phyloP scores from a whole-genome alignment of 352 stramenopile species.

The Phytophthora sp. region DNA sequence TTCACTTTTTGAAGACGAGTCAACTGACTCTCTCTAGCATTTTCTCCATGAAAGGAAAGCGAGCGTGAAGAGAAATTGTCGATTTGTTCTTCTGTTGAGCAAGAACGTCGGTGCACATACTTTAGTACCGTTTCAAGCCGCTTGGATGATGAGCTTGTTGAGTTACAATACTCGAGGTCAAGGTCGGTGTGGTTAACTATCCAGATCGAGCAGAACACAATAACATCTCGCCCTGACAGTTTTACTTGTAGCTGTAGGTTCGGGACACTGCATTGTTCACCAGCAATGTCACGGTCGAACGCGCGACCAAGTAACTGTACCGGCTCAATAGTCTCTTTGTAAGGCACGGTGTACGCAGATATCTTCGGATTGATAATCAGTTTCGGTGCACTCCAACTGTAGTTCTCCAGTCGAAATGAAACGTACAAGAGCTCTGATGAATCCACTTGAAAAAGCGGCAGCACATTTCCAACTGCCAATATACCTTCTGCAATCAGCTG shows the following conservation, averaged over 20 bases:
- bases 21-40: conserved; percentile 51
- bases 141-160: conserved; percentile 74
- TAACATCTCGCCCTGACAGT: conserved; percentile 73
- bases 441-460: conserved; percentile 88
- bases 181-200: conserved; percentile 89
- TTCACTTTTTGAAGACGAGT: conserved; percentile 81
- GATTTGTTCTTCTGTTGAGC: conserved; percentile 49
- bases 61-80: conserved; percentile 67
- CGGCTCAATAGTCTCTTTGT: conserved; percentile 79
- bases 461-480: conserved; percentile 79
- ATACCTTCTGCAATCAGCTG: conserved; percentile 88
- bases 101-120: conserved; percentile 74
- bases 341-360: conserved; percentile 70
- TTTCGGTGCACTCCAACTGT: conserved; percentile 86
- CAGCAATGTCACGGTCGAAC: conserved; percentile 71
- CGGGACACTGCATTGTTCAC: conserved; percentile 79
- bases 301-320: conserved; percentile 69
- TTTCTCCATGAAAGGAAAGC: conserved; percentile 67
- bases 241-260: conserved; percentile 88
- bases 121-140: conserved; percentile 69
- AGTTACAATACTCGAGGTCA: conserved; percentile 88
- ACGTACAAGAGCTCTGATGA: conserved; percentile 66
- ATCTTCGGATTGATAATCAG: conserved; percentile 81
- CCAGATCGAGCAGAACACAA: conserved; percentile 90
- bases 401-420: conserved; percentile 89